phyloP scores from a whole-genome alignment of 352 stramenopile species.

The Pelagophyceae sp. region DNA sequence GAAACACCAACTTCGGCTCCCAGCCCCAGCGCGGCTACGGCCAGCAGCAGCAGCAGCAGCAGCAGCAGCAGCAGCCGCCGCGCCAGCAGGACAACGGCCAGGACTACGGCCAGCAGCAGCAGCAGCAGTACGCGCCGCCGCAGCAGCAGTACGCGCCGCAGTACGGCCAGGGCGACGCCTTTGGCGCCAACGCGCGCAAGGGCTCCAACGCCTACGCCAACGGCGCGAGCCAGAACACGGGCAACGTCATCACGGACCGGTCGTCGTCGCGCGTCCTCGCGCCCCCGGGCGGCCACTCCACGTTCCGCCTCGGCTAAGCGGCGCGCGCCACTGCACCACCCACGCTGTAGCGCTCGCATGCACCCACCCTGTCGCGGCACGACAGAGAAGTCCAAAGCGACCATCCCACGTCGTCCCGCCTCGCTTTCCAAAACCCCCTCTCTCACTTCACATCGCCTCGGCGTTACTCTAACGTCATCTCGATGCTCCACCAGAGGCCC shows the following conservation, averaged over 20 bases:
- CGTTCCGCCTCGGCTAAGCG: constrained; percentile 35
- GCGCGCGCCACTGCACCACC: too few species aligned
- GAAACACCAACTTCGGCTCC: background rate
- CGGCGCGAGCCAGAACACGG: constrained; percentile 29
- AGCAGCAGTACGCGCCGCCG: background rate
- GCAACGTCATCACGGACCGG: constrained; percentile 34
- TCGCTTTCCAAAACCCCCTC: too few species aligned
- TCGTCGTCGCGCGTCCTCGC: constrained; percentile 33
- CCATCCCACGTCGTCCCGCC: too few species aligned
- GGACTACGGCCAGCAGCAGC: background rate
- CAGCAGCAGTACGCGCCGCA: background rate
- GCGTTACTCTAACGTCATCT: too few species aligned
- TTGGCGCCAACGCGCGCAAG: background rate
- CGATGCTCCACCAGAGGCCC: too few species aligned
- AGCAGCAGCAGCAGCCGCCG: background rate
- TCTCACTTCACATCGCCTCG: too few species aligned
- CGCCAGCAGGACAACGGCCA: background rate
- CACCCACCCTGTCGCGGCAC: too few species aligned
- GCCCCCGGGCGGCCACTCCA: constrained; percentile 34
- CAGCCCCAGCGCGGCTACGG: background rate
- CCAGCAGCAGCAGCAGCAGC: background rate
- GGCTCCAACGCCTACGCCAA: constrained; percentile 25
- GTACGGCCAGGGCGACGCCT: background rate
- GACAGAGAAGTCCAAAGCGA: too few species aligned
- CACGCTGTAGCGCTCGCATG: too few species aligned